Evolutionary conservation across 495 filamentous ascomycete species (phyloP), one percentile per base, ranked within the genome.

Genomic region (Letharia columbiana): DNA sequence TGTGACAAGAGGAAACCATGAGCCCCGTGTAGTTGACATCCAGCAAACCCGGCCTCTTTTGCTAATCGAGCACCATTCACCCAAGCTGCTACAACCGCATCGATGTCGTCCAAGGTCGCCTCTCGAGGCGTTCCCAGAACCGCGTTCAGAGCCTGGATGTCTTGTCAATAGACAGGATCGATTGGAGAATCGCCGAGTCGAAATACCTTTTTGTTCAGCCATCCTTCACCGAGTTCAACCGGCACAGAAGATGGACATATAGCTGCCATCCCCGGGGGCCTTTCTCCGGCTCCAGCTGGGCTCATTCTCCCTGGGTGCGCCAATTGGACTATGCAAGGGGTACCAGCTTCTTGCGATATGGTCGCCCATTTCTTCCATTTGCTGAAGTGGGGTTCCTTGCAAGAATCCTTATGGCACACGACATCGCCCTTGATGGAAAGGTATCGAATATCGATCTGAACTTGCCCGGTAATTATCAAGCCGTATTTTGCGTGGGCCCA

Each of bases 41-140:
- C 80, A 71, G 87, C 85, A 28, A 93, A 80, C 3, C 90, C 90
- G 0, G 88, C 89, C 68, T 81, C 68, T 9, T 89, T 76, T 0
- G 89, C 82, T 15, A 87, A 74, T 69, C 76, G 76, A 2, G 89
- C 85, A 7, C 88, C 81, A 23, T 78, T 77, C 33, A 73, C 81
- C 74, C 88, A 94, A 3, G 80, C 85, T 41, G 75, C 67, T 23
- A 90, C 80, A n/a, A 89, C 57, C 20, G 80, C 76, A 67, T 86
- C 75, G 68, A 94, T 88, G 63, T 93, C 83, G 1, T 75, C 74
- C 18, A 78, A 71, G 4, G 79, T 74, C 62, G 77, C 63, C 56
- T 73, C 76, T n/a, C 77, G 69, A 18, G 78, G 78, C 82, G 73
- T 86, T 40, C 45, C 65, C 66, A 9, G 68, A 57, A 45, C 66